Percentiles rank a stretch among this genome's conserved stretches.
Conservation (phyloP, 345 rosid genomes). For the Luvunga scandens region DNA sequence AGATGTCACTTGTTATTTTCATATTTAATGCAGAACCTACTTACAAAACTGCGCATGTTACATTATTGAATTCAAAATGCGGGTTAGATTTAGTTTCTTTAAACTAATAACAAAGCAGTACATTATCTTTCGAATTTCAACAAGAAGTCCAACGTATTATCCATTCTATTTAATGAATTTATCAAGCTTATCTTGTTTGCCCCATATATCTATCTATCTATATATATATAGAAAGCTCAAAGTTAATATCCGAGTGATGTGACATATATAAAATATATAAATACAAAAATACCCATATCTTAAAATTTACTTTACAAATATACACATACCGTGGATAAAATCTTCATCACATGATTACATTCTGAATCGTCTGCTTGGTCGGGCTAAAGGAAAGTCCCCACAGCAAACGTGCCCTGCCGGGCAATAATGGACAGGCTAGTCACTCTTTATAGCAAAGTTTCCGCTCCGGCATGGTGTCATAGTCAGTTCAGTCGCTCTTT, state of each 20-base stretch:
- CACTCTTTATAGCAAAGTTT: too few species aligned
- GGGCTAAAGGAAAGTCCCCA: slow-evolving; percentile 63
- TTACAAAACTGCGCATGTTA: neutral
- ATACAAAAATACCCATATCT: too few species aligned
- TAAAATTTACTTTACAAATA: too few species aligned
- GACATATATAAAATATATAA: too few species aligned
- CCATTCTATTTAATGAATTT: neutral
- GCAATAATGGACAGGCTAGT: slow-evolving; percentile 35
- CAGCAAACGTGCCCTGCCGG: slow-evolving; percentile 36
- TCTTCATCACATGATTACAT: neutral
- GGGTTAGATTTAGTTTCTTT: neutral
- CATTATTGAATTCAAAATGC: too few species aligned
- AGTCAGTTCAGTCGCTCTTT: slow-evolving; percentile 29
- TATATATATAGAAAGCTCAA: too few species aligned
- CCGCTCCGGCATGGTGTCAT: slow-evolving; percentile 51
- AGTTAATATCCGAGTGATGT: too few species aligned
- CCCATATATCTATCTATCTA: too few species aligned
- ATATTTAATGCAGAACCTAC: slow-evolving; percentile 22
- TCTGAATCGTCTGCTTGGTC: slow-evolving; percentile 9
- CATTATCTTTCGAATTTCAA: neutral
- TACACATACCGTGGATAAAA: too few species aligned
- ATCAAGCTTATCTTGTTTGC: too few species aligned
- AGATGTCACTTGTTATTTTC: slow-evolving; percentile 26
- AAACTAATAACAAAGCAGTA: neutral
- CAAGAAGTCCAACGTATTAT: neutral